phyloP scores from a whole-genome alignment of 2,329 filamentous ascomycete species.

The Clarireedia paspali region DNA sequence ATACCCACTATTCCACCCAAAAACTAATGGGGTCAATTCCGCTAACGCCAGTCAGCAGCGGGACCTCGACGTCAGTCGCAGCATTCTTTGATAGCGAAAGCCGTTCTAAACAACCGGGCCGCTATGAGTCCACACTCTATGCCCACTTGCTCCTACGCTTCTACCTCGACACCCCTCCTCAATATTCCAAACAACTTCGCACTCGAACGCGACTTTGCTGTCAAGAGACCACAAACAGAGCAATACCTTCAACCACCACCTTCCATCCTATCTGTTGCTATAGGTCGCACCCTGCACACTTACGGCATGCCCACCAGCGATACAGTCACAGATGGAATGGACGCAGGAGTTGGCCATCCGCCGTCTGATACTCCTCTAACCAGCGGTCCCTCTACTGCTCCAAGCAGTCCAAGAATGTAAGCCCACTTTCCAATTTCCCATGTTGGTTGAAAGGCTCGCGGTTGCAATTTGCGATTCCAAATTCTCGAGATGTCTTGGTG shows the following conservation, averaged over 20 bases:
- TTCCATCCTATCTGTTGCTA: not conserved
- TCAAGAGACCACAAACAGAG: slow-evolving; percentile 4
- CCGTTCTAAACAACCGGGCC: slow-evolving; percentile 4
- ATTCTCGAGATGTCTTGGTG: not conserved
- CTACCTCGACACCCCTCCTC: slow-evolving; percentile 1
- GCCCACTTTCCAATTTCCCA: slow-evolving; percentile 1
- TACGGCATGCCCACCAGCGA: slow-evolving; percentile 1
- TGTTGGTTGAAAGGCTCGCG: not conserved
- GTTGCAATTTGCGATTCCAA: not conserved
- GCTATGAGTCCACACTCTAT: not conserved
- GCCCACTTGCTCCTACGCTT: not conserved
- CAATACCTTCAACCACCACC: not conserved
- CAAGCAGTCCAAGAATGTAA: slow-evolving; percentile 29
- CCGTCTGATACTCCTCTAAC: slow-evolving; percentile 18
- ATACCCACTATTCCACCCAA: not conserved
- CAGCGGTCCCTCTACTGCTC: slow-evolving; percentile 25
- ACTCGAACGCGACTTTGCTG: slow-evolving; percentile 4
- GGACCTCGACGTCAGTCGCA: slow-evolving; percentile 11
- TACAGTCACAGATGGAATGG: slow-evolving; percentile 3
- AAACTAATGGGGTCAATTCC: not conserved
- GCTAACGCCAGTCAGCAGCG: slow-evolving; percentile 2
- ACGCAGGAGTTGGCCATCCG: slow-evolving; percentile 11
- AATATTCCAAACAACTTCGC: not conserved
- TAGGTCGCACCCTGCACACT: not conserved
- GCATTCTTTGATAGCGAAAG: slow-evolving; percentile 5